Base-by-base conservation (phyloP, 1,139 yeast species). In the Geotrichum australiense region DNA sequence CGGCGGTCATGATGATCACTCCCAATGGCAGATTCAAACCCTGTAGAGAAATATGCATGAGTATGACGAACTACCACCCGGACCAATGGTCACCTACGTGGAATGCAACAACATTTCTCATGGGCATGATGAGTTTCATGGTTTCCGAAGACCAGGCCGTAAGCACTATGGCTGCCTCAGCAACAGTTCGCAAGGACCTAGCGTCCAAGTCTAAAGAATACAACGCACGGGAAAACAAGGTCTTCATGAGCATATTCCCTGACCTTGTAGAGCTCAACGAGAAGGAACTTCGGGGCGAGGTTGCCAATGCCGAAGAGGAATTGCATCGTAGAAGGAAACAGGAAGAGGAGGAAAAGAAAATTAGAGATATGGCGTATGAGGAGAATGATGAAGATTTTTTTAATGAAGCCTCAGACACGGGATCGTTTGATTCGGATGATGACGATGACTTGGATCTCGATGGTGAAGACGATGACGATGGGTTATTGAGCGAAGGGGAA, bases 61-160 rank as follows among this genome's bases (percentile, higher is more conserved):
- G 87, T 31, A 87, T 87, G 79, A 79, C 91, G 53, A 96, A 87
- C 59, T 87, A 77, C 61, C 97, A 89, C 54, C 96, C 95, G 6
- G 91, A 85, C 59, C 68, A 83, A 1, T 87, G 96, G 96, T 86
- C 87, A 60, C 96, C 96, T 1, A 86, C 94, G 3, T 87, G 96
- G 96, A 78, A 86, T 42, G 96, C 86, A 16, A 70, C 85, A 21
- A 85, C 96, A 0, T 87, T 87, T 16, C 68, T 87, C 53, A 83
- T 79, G 4, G 96, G 96, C 0, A 64, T 87, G 37, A 66, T 87
- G 52, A 82, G 94, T 56, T 87, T 87, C 55, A 87, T 87, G 96
- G 56, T 54, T 19, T 47, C 59, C 7, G 53, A 50, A 14, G 67
- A 62, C 19, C 14, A 19, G 10, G 37, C 45, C 2, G 39, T 41